Conservation (phyloP, 1,139 yeast species). For the Hemisphaericaspora subhashii region DNA sequence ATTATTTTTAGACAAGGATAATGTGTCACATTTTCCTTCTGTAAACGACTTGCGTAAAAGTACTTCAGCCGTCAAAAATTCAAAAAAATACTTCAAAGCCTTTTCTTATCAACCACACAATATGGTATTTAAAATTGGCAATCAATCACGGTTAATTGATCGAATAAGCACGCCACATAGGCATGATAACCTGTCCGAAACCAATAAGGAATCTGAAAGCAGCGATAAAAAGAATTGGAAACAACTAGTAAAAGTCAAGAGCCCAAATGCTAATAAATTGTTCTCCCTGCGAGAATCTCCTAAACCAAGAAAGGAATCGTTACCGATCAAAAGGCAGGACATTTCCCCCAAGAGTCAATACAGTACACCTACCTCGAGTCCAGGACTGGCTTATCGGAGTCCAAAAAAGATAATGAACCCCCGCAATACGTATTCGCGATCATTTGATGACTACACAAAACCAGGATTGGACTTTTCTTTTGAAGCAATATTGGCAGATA, state of each 20-base stretch:
- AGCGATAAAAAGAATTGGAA: neutral
- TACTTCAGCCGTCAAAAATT: no score
- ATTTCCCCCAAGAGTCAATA: neutral
- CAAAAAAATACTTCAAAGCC: no score
- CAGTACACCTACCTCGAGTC: neutral
- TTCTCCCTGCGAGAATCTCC: neutral
- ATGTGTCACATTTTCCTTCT: no score
- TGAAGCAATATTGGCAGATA: neutral
- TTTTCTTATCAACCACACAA: no score
- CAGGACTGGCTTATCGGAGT: neutral
- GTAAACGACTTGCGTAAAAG: no score
- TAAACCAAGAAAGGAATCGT: neutral
- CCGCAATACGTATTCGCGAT: neutral
- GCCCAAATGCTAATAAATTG: neutral
- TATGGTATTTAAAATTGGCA: no score
- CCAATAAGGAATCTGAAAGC: neutral
- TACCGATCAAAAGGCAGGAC: neutral
- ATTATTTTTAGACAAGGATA: no score
- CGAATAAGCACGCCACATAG: neutral
- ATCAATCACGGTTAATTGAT: no score
- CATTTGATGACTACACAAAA: neutral
- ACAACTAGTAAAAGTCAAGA: neutral
- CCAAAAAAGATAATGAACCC: neutral
- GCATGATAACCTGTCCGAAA: no score
- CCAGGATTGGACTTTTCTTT: neutral